Evolutionary conservation across 2,329 filamentous ascomycete genomes (phyloP).

Genomic region (Chaetomiaceae sp.): DNA sequence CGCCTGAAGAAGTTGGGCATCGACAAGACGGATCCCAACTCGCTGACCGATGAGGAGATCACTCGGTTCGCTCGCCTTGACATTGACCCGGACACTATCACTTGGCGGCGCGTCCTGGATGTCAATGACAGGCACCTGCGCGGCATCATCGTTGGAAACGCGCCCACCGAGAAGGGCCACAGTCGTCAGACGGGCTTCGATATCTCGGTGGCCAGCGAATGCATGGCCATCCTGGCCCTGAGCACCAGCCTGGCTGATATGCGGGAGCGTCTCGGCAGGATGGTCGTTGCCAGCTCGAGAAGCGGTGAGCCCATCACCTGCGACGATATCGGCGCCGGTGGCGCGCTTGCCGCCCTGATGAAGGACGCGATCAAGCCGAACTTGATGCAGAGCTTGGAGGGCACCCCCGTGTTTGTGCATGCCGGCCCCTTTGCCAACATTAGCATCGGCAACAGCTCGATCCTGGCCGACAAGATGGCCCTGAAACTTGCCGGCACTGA

Average conservation of each 20-base stretch:
- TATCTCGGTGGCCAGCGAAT: constrained; percentile 95
- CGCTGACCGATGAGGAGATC: constrained; percentile 87
- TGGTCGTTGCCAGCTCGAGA: constrained; percentile 88
- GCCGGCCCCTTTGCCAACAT: constrained; percentile 98
- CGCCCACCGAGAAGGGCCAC: constrained; percentile 84
- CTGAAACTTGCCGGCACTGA: constrained; percentile 95
- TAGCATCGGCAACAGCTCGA: constrained; percentile 92
- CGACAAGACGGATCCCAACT: constrained; percentile 86
- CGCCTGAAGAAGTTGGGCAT: constrained; percentile 94
- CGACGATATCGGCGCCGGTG: constrained; percentile 89
- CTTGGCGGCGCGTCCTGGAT: constrained; percentile 92
- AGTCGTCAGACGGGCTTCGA: constrained; percentile 90
- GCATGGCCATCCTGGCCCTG: constrained; percentile 95
- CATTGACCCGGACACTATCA: constrained; percentile 95
- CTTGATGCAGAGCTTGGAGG: constrained; percentile 96
- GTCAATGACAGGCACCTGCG: constrained; percentile 95
- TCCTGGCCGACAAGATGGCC: constrained; percentile 90
- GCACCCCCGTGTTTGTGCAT: constrained; percentile 95
- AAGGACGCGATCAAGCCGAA: constrained; percentile 98
- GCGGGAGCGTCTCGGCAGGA: constrained; percentile 86
- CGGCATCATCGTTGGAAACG: constrained; percentile 81
- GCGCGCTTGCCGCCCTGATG: constrained; percentile 90
- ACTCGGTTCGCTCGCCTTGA: constrained; percentile 84
- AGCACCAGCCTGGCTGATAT: constrained; percentile 84
- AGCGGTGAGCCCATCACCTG: constrained; percentile 88